A percentile compares a stretch with the other conserved stretches of the same genome.
Evolutionary conservation across 345 rosid species (phyloP).

Genomic region (Pistacia atlantica): DNA sequence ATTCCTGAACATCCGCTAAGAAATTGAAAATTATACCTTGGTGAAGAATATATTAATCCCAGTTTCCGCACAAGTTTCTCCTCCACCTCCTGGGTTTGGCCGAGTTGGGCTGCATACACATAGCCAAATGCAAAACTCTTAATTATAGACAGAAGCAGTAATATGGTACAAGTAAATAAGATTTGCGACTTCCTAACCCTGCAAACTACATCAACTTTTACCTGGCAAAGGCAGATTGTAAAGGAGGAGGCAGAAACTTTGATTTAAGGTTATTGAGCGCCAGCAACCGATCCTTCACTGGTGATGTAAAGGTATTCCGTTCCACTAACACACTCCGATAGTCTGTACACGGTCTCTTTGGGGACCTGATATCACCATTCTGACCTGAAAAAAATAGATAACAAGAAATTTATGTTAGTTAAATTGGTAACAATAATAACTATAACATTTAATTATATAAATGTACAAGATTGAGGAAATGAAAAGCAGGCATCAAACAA

Average conservation of each 20-base stretch:
- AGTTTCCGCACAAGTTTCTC: conserved; percentile 99
- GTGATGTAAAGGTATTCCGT: conserved; percentile 74
- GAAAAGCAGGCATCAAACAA: background rate
- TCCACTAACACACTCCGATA: conserved; percentile 89
- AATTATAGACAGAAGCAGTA: conserved; percentile 12
- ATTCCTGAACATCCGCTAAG: background rate
- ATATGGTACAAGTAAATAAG: conserved; percentile 14
- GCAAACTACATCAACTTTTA: conserved; percentile 19
- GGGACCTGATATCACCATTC: conserved; percentile 82
- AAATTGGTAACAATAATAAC: conserved; percentile 11
- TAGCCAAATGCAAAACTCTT: conserved; percentile 11
- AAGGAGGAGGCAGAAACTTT: conserved; percentile 66
- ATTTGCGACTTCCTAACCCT: conserved; percentile 14
- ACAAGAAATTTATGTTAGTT: background rate
- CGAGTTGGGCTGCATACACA: conserved; percentile 75
- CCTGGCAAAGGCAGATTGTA: conserved; percentile 92
- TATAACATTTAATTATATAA: no score
- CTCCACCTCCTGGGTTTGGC: conserved; percentile 93
- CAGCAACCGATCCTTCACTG: conserved; percentile 74
- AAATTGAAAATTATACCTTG: conserved; percentile 52
- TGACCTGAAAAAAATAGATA: conserved; percentile 55
- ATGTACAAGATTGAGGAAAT: no score
- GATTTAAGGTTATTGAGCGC: conserved; percentile 59
- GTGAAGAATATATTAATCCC: conserved; percentile 82
- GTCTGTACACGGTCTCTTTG: conserved; percentile 64